A percentile compares a stretch with the other conserved stretches of the same genome.
Conservation (phyloP, 2,329 filamentous ascomycete species). For the Laburnicola sp. region DNA sequence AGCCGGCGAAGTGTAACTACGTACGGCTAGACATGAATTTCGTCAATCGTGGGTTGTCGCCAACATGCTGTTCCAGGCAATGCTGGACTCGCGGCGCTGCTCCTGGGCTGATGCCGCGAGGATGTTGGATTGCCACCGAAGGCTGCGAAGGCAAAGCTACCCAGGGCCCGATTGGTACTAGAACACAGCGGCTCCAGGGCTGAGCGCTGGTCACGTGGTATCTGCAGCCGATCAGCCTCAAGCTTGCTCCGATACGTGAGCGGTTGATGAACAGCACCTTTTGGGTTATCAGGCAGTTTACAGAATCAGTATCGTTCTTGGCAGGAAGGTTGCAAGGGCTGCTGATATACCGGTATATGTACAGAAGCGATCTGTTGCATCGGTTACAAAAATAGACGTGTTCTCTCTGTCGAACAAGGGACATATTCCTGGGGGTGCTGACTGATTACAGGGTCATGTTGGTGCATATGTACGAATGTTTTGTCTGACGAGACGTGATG, state of each 20-base stretch:
- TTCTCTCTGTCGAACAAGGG: slow-evolving; percentile 19
- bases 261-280: no score
- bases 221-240: slow-evolving; percentile 19
- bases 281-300: not conserved
- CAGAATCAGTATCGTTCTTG: not conserved
- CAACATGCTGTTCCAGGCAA: slow-evolving; percentile 32
- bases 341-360: slow-evolving; percentile 25
- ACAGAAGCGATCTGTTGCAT: slow-evolving; percentile 13
- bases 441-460: slow-evolving; percentile 24
- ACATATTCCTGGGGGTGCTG: slow-evolving; percentile 18
- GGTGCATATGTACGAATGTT: not conserved
- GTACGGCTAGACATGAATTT: slow-evolving; percentile 29
- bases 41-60: slow-evolving; percentile 30
- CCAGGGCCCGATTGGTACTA: slow-evolving; percentile 40
- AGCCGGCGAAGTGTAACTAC: slow-evolving; percentile 21
- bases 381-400: slow-evolving; percentile 31
- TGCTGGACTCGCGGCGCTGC: slow-evolving; percentile 17
- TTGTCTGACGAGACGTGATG: slow-evolving; percentile 13
- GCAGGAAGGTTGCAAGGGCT: slow-evolving; percentile 16
- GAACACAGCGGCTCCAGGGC: slow-evolving; percentile 23
- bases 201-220: slow-evolving; percentile 14
- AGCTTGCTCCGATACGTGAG: not conserved
- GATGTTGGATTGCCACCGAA: slow-evolving; percentile 26
- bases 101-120: slow-evolving; percentile 29
- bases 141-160: slow-evolving; percentile 34